Evolutionary conservation across 306 rosid genomes (phyloP).

Genomic region (Trifolium pratense): DNA sequence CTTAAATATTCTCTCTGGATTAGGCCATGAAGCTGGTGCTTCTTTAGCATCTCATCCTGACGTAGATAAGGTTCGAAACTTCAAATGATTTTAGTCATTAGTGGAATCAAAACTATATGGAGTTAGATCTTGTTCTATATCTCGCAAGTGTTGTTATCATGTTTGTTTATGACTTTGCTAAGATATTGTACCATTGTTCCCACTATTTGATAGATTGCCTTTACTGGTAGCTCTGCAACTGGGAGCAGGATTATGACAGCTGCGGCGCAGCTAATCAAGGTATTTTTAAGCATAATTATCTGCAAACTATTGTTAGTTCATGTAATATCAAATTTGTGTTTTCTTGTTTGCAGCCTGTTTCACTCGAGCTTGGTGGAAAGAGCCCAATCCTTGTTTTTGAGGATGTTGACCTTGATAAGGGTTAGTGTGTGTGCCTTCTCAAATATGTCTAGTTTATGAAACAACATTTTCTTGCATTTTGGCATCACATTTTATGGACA

Average conservation of each 20-base stretch:
- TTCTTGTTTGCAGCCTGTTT: constrained; percentile 77
- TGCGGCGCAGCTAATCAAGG: constrained; percentile 88
- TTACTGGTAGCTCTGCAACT: constrained; percentile 88
- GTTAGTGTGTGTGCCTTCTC: constrained; percentile 67
- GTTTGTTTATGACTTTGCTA: constrained; percentile 35
- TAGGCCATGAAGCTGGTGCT: constrained; percentile 96
- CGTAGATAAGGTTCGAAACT: constrained; percentile 75
- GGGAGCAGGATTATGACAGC: constrained; percentile 91
- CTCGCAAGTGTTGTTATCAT: constrained; percentile 1
- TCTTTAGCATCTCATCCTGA: constrained; percentile 91
- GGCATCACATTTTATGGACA: neutral
- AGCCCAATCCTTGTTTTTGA: constrained; percentile 90
- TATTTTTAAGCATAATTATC: constrained; percentile 39
- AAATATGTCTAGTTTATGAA: constrained; percentile 17
- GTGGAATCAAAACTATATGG: constrained; percentile 13
- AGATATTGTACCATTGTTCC: constrained; percentile 19
- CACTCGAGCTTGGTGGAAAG: constrained; percentile 97
- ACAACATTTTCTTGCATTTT: constrained; percentile 10
- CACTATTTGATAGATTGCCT: constrained; percentile 71
- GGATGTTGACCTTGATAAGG: constrained; percentile 95
- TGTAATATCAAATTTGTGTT: constrained; percentile 36
- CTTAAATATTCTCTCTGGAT: constrained; percentile 83
- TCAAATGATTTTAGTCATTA: neutral
- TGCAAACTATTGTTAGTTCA: neutral
- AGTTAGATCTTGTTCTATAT: constrained; percentile 18